phyloP scores from a whole-genome alignment of 306 rosid genomes.

The Senna tora region DNA sequence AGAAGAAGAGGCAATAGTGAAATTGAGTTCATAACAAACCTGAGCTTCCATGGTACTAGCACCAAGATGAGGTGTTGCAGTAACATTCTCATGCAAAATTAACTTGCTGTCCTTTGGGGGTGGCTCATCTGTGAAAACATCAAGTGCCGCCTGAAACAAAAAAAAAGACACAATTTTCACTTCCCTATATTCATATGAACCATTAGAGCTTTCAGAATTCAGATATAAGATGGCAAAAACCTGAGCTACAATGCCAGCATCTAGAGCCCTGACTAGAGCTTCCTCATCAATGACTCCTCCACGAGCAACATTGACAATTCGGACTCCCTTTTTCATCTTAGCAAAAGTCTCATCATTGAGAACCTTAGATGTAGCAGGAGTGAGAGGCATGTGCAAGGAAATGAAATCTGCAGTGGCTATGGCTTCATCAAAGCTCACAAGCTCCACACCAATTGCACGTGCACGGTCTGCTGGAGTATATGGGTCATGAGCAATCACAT shows the following conservation, averaged over 20 bases:
- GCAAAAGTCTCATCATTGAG: constrained; percentile 93
- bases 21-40: constrained; percentile 43
- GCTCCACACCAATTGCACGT: constrained; percentile 94
- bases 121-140: constrained; percentile 91
- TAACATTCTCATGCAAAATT: constrained; percentile 81
- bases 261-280: constrained; percentile 87
- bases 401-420: constrained; percentile 87
- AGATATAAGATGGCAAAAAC: constrained; percentile 39
- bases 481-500: constrained; percentile 93
- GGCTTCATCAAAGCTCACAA: constrained; percentile 92
- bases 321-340: constrained; percentile 93
- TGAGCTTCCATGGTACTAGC: constrained; percentile 99
- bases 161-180: constrained; percentile 30
- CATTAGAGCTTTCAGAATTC: constrained; percentile 21
- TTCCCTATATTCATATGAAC: not conserved
- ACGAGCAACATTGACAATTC: constrained; percentile 94
- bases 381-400: constrained; percentile 97
- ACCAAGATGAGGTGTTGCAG: constrained; percentile 97
- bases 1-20: constrained; percentile 5
- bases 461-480: constrained; percentile 98
- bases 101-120: constrained; percentile 75
- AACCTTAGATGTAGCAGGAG: constrained; percentile 78
- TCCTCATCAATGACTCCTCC: constrained; percentile 99
- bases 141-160: constrained; percentile 86
- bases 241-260: constrained; percentile 95